phyloP scores from a whole-genome alignment of 225 moss, liverwort and hornwort species.

The Physcomitrium patens region DNA sequence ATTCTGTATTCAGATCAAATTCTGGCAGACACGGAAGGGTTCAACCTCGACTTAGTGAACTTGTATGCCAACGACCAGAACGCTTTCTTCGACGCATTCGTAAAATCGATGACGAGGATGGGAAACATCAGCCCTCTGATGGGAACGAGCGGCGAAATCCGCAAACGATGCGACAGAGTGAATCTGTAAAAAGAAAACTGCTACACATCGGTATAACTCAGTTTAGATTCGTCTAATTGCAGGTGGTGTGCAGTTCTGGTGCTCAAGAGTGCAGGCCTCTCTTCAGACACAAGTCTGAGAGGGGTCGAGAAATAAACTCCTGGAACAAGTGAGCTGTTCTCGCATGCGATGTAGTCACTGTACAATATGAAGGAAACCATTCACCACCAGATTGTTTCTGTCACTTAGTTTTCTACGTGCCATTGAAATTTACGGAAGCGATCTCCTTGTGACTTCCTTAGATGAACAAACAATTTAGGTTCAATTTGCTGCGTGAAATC shows the following conservation, averaged over 20 bases:
- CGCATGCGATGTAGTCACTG: slow-evolving; percentile 39
- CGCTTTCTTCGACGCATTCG: slow-evolving; percentile 62
- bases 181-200: slow-evolving; percentile 18
- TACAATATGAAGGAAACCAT: slow-evolving; percentile 10
- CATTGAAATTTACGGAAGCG: no score
- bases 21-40: slow-evolving; percentile 38
- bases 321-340: background rate
- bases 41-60: slow-evolving; percentile 30
- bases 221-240: slow-evolving; percentile 19
- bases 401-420: no score
- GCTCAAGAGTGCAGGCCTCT: slow-evolving; percentile 26
- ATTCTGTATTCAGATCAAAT: slow-evolving; percentile 73
- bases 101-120: slow-evolving; percentile 71
- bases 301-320: slow-evolving; percentile 16
- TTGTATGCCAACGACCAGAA: slow-evolving; percentile 46
- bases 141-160: slow-evolving; percentile 62
- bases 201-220: background rate
- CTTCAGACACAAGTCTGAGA: slow-evolving; percentile 35
- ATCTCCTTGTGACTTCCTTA: no score
- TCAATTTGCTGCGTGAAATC: no score
- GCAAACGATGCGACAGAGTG: slow-evolving; percentile 43
- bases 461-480: no score
- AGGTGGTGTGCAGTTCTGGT: slow-evolving; percentile 29
- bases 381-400: no score
- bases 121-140: slow-evolving; percentile 56